Base-by-base conservation (phyloP, 2,329 filamentous ascomycete species). In the Penicillium digitatum region DNA sequence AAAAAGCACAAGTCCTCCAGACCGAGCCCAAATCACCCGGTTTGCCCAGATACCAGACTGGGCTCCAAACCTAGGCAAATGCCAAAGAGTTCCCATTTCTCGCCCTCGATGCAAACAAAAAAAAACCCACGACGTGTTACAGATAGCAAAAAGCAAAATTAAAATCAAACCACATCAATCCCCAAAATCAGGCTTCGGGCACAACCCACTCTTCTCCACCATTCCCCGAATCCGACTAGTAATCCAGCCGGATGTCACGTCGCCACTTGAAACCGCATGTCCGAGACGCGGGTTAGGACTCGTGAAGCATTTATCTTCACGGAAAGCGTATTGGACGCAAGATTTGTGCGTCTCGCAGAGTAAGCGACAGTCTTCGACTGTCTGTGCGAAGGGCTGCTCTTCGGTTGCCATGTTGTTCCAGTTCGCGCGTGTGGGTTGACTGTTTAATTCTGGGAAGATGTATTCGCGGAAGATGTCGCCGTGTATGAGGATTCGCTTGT, bases 331-430 rank as follows among this genome's bases (percentile, higher is more conserved):
- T 49, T 74, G 72, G 9, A 63, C 62, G 48, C 72, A 74, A 1
- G 58, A 49, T 14, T 63, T 57, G 9, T 63, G 54, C 5, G 50
- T 46, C 11, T 65, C 60, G 55, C 72, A 74, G 35, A 66, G 38
- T 1, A 59, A 45, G 24, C 68, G 64, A 31, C 72, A 74, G 26
- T 71, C 70, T 22, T 69, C 59, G 48, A 71, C 68, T 11, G 60
- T 63, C 44, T 61, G 54, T 11, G 67, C 55, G 31, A 60, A 51
- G 3, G 62, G 58, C 11, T 72, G 68, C 40, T 69, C 67, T 8
- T 73, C 64, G 52, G 59, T 59, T 32, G 70, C 66, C 11, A 72
- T 61, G 35, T 74, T 74, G 56, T 74, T 70, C 72, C 72, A 74
- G 50, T 62, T 61, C 2, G 52, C 29, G 22, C 60, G 50, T 35